Conservation (phyloP, 192 early-diverging fungal genomes). For the Rhizophagus sp. region DNA sequence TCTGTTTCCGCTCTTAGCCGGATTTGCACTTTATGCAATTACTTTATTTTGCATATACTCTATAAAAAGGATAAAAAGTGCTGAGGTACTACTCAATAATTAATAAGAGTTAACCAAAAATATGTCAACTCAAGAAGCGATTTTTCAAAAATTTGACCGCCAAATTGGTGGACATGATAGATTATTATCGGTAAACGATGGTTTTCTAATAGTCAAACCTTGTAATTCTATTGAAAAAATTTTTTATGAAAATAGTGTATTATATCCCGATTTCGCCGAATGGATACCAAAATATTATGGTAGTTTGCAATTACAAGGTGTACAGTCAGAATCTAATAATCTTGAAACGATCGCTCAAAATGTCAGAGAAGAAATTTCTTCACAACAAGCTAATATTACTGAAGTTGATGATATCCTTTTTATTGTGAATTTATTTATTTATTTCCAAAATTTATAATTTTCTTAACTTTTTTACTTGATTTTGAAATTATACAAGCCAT, state of each 20-base stretch:
- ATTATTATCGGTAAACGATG: constrained; percentile 59
- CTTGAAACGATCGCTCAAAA: neutral
- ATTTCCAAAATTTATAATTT: neutral
- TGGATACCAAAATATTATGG: constrained; percentile 78
- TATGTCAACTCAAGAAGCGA: neutral
- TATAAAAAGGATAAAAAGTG: neutral
- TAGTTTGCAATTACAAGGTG: constrained; percentile 33
- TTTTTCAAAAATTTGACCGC: constrained; percentile 27
- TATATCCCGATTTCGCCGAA: constrained; percentile 48
- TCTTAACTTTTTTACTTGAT: constrained; percentile 28
- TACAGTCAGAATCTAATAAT: constrained; percentile 31
- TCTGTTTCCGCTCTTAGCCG: too few species aligned
- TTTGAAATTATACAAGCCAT: constrained; percentile 54
- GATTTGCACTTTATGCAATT: too few species aligned
- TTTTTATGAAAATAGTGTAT: constrained; percentile 70
- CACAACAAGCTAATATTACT: neutral
- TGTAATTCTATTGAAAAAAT: constrained; percentile 58
- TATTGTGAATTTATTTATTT: constrained; percentile 10
- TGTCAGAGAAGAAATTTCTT: neutral
- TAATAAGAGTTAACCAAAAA: neutral
- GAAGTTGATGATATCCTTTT: constrained; percentile 45
- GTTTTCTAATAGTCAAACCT: constrained; percentile 73
- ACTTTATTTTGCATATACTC: neutral
- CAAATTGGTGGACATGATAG: constrained; percentile 86
- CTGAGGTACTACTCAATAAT: neutral